Evolutionary conservation across 2,329 filamentous ascomycete species (phyloP), one percentile per base, ranked within the genome.

Genomic region (Atkinsonella texensis): DNA sequence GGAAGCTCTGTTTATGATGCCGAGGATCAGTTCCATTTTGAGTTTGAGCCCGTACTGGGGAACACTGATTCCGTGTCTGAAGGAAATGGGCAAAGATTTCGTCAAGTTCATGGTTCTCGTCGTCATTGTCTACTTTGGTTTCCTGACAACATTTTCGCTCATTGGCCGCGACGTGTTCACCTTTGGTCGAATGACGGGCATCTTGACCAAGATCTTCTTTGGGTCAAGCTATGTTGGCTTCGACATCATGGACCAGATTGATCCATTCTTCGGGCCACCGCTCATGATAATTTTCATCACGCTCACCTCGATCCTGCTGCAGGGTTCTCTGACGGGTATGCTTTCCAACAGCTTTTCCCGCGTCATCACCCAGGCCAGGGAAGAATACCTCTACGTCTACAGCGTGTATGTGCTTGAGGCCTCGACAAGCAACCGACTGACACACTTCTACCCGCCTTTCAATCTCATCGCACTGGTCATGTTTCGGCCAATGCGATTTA

Each of bases 21-120:
- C 90, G 15, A 84, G 87, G 54, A 85, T 95, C 58, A 95, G 85
- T 69, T 94, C 89, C 13, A 77, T 96, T 49, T 75, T 95, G 56
- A 91, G 86, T 63, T 68, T 96, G 56, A 89, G 89, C 60, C 87
- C 88, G 1, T 95, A 94, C 64, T 96, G 93, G 77, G 90, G 88
- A 42, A 93, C 86, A 1, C 68, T 93, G 47, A 90, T 96, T 54
- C 90, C 89, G 0, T 94, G 90, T 56, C 75, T 96, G 48, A 93
- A 93, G 64, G 88, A 91, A 65, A 96, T 96, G 90, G 86, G 86
- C 40, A 91, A 90, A 67, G 89, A 95, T 63, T 95, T 95, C 63
- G 68, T 90, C 65, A 90, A 90, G 62, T 95, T 93, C 63, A 77
- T 81, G 68, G 85, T 87, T 1, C 75, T 91, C 28, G 86, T 94